Percentiles rank a stretch among this genome's conserved stretches.
These are phyloP conservation scores for Lactifluus hygrophoroides DNA, from an alignment of 768 basidiomycete genomes.

Conservation along the genomic window DNA sequence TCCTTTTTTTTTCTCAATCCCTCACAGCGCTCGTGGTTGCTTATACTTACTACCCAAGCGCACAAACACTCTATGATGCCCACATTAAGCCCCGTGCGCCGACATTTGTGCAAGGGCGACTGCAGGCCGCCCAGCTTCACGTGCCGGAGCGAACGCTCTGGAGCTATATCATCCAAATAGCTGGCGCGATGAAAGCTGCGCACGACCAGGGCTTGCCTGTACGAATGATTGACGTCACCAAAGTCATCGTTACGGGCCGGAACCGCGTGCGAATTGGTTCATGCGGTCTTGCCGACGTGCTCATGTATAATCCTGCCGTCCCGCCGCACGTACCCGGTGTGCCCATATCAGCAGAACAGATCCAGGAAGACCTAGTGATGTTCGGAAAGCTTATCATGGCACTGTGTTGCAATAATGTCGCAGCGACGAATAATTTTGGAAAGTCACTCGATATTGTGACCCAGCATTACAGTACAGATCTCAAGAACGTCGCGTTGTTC, in stretches of 20 bases:
- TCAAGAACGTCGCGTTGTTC: constrained; percentile 75
- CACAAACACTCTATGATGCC: constrained; percentile 71
- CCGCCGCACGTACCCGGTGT: background rate
- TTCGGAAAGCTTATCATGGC: constrained; percentile 80
- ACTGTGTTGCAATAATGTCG: constrained; percentile 61
- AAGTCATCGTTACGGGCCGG: constrained; percentile 81
- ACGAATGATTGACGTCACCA: constrained; percentile 75
- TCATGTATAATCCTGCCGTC: constrained; percentile 53
- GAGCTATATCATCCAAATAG: constrained; percentile 89
- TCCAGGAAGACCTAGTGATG: constrained; percentile 79
- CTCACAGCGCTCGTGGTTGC: constrained; percentile 77
- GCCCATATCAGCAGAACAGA: constrained; percentile 36
- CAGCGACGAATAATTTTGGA: constrained; percentile 52
- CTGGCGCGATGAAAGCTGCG: constrained; percentile 75
- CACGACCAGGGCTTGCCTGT: constrained; percentile 78
- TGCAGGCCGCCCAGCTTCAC: constrained; percentile 27
- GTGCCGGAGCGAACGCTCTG: constrained; percentile 80
- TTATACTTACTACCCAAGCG: constrained; percentile 81
- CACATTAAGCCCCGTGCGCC: constrained; percentile 56
- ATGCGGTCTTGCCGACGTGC: constrained; percentile 80
- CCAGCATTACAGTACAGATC: constrained; percentile 67
- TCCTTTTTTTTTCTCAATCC: constrained; percentile 10
- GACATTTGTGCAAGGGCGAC: constrained; percentile 30
- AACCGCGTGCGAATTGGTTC: constrained; percentile 85
- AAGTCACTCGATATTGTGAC: constrained; percentile 68